phyloP scores from a whole-genome alignment of 129 eudicot species.

The Solidago caesia region DNA sequence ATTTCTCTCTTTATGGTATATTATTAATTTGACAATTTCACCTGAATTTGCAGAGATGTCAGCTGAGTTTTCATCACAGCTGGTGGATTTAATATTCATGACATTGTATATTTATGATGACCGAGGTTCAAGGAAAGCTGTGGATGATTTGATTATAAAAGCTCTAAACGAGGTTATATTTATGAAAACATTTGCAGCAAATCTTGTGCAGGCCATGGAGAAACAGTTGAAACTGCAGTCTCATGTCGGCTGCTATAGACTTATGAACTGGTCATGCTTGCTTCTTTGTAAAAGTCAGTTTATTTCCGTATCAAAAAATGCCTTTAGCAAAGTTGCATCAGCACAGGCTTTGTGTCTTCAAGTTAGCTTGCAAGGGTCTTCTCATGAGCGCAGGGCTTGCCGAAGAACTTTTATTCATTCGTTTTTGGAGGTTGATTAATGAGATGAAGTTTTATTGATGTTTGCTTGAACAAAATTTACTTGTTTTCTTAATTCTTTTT shows the following conservation, averaged over 20 bases:
- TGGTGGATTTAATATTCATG: conserved; percentile 74
- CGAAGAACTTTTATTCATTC: conserved; percentile 51
- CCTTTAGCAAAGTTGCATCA: conserved; percentile 72
- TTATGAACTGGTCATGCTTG: conserved; percentile 88
- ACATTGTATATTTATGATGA: conserved; percentile 82
- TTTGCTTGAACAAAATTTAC: not conserved
- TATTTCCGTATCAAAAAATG: conserved; percentile 69
- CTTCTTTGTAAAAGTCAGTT: conserved; percentile 69
- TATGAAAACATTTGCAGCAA: conserved; percentile 92
- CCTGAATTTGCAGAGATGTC: conserved; percentile 71
- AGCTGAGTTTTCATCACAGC: conserved; percentile 54
- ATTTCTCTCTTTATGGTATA: no score
- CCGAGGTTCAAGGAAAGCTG: conserved; percentile 86
- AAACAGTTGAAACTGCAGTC: conserved; percentile 75
- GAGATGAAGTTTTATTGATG: not conserved
- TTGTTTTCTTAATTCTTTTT: conserved; percentile 2
- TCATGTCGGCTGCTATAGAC: conserved; percentile 73
- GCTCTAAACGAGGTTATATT: conserved; percentile 46
- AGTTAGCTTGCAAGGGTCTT: conserved; percentile 66
- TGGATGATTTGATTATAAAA: conserved; percentile 72
- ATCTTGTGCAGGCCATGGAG: conserved; percentile 88
- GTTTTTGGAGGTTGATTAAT: conserved; percentile 60
- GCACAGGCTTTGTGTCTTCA: conserved; percentile 81
- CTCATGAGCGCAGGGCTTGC: conserved; percentile 69
- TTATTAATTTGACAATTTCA: not conserved